Base-by-base conservation (phyloP, 495 filamentous ascomycete species). In the Lasiosphaeria ovina region DNA sequence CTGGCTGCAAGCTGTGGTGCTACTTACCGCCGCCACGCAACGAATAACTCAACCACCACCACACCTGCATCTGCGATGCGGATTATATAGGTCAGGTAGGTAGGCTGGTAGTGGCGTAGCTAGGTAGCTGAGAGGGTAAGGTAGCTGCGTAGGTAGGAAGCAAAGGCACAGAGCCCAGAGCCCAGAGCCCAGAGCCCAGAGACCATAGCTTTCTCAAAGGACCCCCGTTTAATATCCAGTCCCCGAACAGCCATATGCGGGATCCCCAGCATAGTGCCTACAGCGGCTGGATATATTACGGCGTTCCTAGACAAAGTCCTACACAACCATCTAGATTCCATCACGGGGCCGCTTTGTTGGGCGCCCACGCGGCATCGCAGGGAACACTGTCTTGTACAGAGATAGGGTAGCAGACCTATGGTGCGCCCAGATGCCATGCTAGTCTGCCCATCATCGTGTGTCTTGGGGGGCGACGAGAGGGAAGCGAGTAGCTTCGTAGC, bases 261-360 rank as follows among this genome's bases (percentile, higher is more conserved):
- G 54, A 54, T 57, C 59, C 45, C 53, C 16, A 31, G 11, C 62
- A 67, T 31, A 69, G 66, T 66, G 52, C 54, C 11, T 63, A 64
- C 67, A 64, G 67, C 67, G 67, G 67, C 62, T 48, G 35, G 64
- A 67, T 49, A 67, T 49, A 69, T 66, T 69, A 59, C 45, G 35
- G 52, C 59, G 24, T 40, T 17, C 45, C 65, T 42, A 61, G 55
- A 48, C 58, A 55, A 36, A 56, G 61, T 59, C 59, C 59, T n/a
- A 4, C 44, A 8, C 38, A 42, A 14, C 8, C 38, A 8, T 58
- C 49, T 49, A 52, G 24, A 62, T 45, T 57, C 50, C 57, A 69
- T 66, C 67, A 69, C 64, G 67, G 62, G 67, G 55, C 48, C 16
- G 33, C 40, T 61, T 52, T 59, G 53, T 31, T 51, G 38, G 35